These are phyloP conservation scores for Diaporthe velutina DNA, from an alignment of 2,329 filamentous ascomycete genomes.

Conservation along the genomic window DNA sequence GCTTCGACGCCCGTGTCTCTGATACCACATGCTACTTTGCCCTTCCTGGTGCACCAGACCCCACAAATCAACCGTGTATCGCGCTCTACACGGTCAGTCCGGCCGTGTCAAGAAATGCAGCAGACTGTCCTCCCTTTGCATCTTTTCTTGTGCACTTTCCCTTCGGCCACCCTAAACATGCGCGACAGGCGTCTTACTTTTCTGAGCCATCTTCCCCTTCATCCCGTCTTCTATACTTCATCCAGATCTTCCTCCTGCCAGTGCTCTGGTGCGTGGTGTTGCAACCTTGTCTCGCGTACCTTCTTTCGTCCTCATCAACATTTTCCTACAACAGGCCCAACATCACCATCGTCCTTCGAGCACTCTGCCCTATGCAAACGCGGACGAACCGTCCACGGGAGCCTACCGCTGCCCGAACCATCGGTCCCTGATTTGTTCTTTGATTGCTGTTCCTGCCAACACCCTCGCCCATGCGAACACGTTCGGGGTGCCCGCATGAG, in stretches of 20 bases:
- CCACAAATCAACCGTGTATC: constrained; percentile 35
- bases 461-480: constrained; percentile 58
- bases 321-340: background rate
- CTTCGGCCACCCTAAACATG: constrained; percentile 36
- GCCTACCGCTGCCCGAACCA: constrained; percentile 44
- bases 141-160: constrained; percentile 19
- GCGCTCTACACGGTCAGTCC: constrained; percentile 32
- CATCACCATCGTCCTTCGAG: constrained; percentile 1
- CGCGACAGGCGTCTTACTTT: constrained; percentile 42
- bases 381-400: constrained; percentile 51
- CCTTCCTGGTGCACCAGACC: constrained; percentile 36
- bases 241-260: constrained; percentile 29
- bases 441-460: constrained; percentile 52
- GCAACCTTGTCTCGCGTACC: constrained; percentile 38
- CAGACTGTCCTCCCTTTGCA: constrained; percentile 37
- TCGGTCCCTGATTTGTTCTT: constrained; percentile 41
- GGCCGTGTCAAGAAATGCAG: constrained; percentile 40
- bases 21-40: constrained; percentile 35
- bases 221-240: constrained; percentile 35
- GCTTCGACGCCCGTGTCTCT: constrained; percentile 37
- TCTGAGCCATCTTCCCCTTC: constrained; percentile 39
- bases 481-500: constrained; percentile 60
- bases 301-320: constrained; percentile 29
- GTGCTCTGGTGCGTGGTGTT: constrained; percentile 37
- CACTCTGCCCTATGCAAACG: constrained; percentile 33